Evolutionary conservation across 176 grass and related monocot genomes (phyloP), one percentile per base, ranked within the genome.

Genomic region (Triticum monococcum): DNA sequence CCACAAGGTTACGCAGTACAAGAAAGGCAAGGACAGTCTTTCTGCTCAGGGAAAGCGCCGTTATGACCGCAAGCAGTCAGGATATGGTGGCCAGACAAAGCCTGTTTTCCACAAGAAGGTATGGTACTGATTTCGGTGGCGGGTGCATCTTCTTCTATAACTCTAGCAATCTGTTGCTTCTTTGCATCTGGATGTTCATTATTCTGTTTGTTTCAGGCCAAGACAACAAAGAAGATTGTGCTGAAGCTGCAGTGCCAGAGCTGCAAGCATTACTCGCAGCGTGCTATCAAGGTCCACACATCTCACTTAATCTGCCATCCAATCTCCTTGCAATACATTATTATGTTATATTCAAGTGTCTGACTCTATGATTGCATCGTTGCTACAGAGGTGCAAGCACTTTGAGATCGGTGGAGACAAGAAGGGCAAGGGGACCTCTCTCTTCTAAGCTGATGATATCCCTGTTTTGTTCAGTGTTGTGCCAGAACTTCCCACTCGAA

Each of bases 71-170:
- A 97, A 97, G 66, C 92, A 97, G 72, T 97, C 92, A 24, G 92
- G 95, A 46, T 97, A 94, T 91, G 95, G 95, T 92, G 92, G 95
- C 38, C 92, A 97, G 86, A 97, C 95, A 68, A 94, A 97, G 87
- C 95, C 95, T 24, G 95, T 94, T 88, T 97, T 95, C 75, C 95
- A 97, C 89, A 97, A 97, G 87, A 97, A 97, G 95, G 92, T 97
- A 41, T 77, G 17, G 9, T 38, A 24, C 60, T 72, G 28, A 33
- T 43, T 41, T 81, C 32, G 0, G 4, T 20, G 20, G 54, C 0
- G 33, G 17, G 5, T 33, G 9, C 2, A 2, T 9, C 32, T 70
- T 70, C 37, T 70, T 70, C 38, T 4, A 69, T 37, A 22, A 70
- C 0, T 16, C 18, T 37, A 37, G 33, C 18, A n/a, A 32, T 70